Percentiles rank a stretch among this genome's conserved stretches.
phyloP scores from a whole-genome alignment of 768 basidiomycete species.

The Auriscalpium vulgare region DNA sequence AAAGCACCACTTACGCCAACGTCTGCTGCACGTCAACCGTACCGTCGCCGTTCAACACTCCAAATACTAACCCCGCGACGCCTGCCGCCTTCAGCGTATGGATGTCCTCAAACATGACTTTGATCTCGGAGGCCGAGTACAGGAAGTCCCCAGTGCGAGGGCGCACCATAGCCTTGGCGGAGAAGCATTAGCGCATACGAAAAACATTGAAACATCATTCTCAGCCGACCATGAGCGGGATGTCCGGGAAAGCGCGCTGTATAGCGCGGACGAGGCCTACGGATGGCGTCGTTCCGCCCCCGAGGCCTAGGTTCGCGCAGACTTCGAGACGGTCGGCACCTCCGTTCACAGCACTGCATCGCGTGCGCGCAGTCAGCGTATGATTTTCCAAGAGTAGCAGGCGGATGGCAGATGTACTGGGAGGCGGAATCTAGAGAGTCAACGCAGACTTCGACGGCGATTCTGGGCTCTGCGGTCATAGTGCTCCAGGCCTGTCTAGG shows the following conservation, averaged over 20 bases:
- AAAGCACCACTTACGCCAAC: slow-evolving; percentile 35
- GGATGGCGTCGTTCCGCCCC: slow-evolving; percentile 79
- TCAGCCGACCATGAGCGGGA: slow-evolving; percentile 59
- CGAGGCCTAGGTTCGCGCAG: slow-evolving; percentile 59
- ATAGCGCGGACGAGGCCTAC: slow-evolving; percentile 63
- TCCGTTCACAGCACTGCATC: slow-evolving; percentile 53
- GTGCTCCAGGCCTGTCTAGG: no score
- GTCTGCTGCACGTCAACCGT: slow-evolving; percentile 51
- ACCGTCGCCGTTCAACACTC: slow-evolving; percentile 49
- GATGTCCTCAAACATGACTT: slow-evolving; percentile 73
- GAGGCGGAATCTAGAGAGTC: slow-evolving; percentile 70
- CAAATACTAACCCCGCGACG: slow-evolving; percentile 62
- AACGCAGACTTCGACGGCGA: slow-evolving; percentile 57
- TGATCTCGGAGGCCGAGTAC: slow-evolving; percentile 58
- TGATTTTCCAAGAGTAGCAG: not conserved
- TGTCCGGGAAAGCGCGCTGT: slow-evolving; percentile 35
- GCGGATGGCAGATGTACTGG: slow-evolving; percentile 33
- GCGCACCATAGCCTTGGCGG: slow-evolving; percentile 58
- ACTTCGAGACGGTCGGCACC: slow-evolving; percentile 75
- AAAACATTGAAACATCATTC: not conserved
- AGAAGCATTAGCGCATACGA: not conserved
- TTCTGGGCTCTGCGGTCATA: not conserved
- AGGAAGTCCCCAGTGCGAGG: slow-evolving; percentile 75
- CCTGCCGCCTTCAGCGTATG: slow-evolving; percentile 46
- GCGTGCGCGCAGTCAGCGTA: not conserved